Evolutionary conservation across 257 asterid genomes (phyloP), one percentile per base, ranked within the genome.

Genomic region (Scutellaria galericulata): DNA sequence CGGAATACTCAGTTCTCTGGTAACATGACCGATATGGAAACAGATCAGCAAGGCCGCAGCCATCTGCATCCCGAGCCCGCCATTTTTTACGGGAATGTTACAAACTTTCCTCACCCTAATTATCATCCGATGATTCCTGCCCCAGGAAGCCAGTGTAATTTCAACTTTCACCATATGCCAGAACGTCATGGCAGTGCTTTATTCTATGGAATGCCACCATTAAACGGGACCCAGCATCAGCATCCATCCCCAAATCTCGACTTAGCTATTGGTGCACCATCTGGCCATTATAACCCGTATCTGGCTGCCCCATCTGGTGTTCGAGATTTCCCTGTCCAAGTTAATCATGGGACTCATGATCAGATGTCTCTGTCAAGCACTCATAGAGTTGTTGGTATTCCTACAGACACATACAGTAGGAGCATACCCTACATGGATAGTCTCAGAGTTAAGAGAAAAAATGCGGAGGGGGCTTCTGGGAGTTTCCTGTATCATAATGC

Each of bases 401-500:
- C 81, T 18, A 27, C 73, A 10, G 75, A 85, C 9, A 64, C 79
- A 70, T 79, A 79, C 68, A 77, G 76, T 68, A 79, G 87, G 83
- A 83, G 64, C 70, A 60, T 75, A 59, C 83, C 84, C 18, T 75
- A 74, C 75, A 64, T 75, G 81, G 92, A 93, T 50, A 83, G 81
- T 66, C 37, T 68, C 62, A 60, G 90, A 62, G 89, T 79, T 47
- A 91, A 88, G 90, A 83, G 86, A 77, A 91, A 86, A 79, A 85
- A 72, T n/a, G 89, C 83, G 0, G 85, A 78, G 24, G 83, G 78
- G 55, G 52, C 69, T 70, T 66, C 77, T n/a, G 59, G 72, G 6
- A 66, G 64, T 52, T 69, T 37, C 62, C 79, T 46, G 22, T 71
- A 66, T 51, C 83, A 81, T 41, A 78, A 81, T 56, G 77, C 85